A percentile compares a stretch with the other conserved stretches of the same genome.
phyloP scores from a whole-genome alignment of 441 rosid species.

The Brassica hybrid region DNA sequence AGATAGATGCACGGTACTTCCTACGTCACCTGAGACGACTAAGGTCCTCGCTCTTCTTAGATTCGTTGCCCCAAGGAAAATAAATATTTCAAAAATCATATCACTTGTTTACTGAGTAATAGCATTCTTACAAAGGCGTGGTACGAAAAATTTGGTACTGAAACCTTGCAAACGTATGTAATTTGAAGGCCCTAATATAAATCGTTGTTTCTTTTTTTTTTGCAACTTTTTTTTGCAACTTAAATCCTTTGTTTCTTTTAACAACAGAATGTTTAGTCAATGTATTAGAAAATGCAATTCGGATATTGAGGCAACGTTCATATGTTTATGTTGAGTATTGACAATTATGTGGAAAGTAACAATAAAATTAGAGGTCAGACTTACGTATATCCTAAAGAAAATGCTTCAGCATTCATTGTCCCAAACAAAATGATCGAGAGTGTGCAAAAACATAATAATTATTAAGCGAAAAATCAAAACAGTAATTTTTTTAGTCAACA shows the following conservation, averaged over 20 bases:
- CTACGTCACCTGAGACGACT: too few relatives aligned
- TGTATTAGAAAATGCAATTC: neutral
- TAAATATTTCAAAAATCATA: neutral
- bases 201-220: too few relatives aligned
- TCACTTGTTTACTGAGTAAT: neutral
- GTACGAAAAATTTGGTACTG: conserved; percentile 1
- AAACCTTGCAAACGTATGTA: neutral
- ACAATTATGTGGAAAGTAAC: neutral
- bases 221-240: too few relatives aligned
- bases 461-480: neutral
- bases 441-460: neutral
- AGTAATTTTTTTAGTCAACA: neutral
- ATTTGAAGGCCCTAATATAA: too few relatives aligned
- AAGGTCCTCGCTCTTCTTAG: neutral
- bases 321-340: neutral
- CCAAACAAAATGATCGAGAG: neutral
- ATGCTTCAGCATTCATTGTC: neutral
- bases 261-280: neutral
- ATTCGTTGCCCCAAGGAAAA: conserved; percentile 15
- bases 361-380: too few relatives aligned
- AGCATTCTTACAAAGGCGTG: neutral
- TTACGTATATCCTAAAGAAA: neutral
- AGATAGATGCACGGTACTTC: too few relatives aligned
- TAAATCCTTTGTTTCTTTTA: neutral
- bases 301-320: neutral